Conservation (phyloP, 306 rosid species). For the Hippophae gyantsensis region DNA sequence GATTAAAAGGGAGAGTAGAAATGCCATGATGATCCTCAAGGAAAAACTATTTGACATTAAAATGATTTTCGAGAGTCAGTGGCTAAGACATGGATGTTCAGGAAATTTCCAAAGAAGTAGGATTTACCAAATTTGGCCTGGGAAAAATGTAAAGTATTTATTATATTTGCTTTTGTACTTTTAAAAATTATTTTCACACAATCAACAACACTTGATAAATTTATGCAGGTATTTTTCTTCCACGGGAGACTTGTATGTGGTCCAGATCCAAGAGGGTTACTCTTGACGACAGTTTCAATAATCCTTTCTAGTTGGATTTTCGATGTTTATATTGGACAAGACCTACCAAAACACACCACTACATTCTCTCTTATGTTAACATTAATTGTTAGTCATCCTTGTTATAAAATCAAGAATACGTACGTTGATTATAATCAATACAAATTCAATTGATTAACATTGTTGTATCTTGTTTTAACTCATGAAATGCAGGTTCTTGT, state of each 20-base stretch:
- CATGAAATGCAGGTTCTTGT: slow-evolving; percentile 21
- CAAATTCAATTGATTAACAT: no score
- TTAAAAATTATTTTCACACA: background rate
- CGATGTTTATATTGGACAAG: slow-evolving; percentile 18
- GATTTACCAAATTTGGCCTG: slow-evolving; percentile 29
- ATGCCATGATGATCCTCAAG: background rate
- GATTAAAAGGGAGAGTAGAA: no score
- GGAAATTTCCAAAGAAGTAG: slow-evolving; percentile 13
- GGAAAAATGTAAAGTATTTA: slow-evolving; percentile 18
- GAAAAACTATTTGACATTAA: slow-evolving; percentile 10
- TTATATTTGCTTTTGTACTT: background rate
- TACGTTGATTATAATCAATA: no score
- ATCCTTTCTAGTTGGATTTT: slow-evolving; percentile 31
- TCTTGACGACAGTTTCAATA: slow-evolving; percentile 22
- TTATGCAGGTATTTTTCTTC: slow-evolving; percentile 24
- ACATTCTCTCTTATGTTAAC: slow-evolving; percentile 14
- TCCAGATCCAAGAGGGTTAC: slow-evolving; percentile 28
- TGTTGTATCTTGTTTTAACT: background rate
- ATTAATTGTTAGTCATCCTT: slow-evolving; percentile 13
- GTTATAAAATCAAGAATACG: no score
- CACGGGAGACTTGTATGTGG: slow-evolving; percentile 30
- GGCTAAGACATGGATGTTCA: slow-evolving; percentile 4
- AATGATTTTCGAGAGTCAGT: slow-evolving; percentile 7
- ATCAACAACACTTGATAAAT: background rate
- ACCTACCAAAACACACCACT: slow-evolving; percentile 18